Base-by-base conservation (phyloP, 129 eudicot genomes). In the Flaveria ramosissima region DNA sequence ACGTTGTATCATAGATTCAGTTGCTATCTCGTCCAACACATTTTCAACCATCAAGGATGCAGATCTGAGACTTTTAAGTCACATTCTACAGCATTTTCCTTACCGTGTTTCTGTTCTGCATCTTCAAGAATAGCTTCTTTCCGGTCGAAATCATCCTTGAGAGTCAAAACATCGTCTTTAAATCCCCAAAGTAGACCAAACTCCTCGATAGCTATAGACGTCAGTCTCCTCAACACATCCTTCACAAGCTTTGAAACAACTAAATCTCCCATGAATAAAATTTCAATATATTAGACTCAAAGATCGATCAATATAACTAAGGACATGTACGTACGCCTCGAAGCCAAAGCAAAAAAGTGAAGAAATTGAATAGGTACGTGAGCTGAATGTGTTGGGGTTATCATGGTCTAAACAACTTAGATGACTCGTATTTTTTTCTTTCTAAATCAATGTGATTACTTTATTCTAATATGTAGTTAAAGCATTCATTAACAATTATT, bases 31-130 rank as follows among this genome's bases (percentile, higher is more conserved):
- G 0, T 71, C 63, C 14, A 71, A 42, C 21, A 71, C 24, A 42
- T 51, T 71, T 51, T 71, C 64, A 7, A 71, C 47, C 63, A 51
- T 36, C 75, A 71, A 71, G 36, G 75, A 50, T 52, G 27, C n/a
- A 51, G 48, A 45, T 62, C 61, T 62, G 2, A 75, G 78, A 26
- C 60, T 45, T 43, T 60, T 48, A 19, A 75, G 48, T 60, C 78
- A 75, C 26, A 16, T 2, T 62, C 48, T 17, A 75, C 71, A 46
- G 11, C 61, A 11, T 26, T 60, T 15, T 60, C 12, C 19, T 60
- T 24, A n/a, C 0, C 15, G 0, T 10, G 70, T 45, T 74, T 74
- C 60, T 43, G 36, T 63, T 75, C 71, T 45, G 78, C 78, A 75
- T 62, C 71, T 7, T 46, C 11, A 30, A 62, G 79, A 62, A 75